phyloP scores from a whole-genome alignment of 768 basidiomycete genomes.

The Mycena polygramma region DNA sequence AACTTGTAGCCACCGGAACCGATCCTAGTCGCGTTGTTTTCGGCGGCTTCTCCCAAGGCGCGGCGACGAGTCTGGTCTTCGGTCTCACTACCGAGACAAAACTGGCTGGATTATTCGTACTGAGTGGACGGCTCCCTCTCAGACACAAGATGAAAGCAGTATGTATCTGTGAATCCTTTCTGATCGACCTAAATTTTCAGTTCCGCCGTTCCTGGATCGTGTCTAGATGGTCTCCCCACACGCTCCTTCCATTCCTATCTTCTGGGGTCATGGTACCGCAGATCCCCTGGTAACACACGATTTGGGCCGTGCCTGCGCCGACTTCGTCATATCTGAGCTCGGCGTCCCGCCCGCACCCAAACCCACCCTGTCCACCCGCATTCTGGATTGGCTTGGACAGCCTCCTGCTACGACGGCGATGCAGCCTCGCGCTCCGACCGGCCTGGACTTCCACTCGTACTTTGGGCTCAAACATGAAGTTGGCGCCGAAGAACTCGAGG shows the following conservation, averaged over 20 bases:
- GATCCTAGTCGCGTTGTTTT: conserved; percentile 57
- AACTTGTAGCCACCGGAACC: conserved; percentile 57
- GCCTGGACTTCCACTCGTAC: conserved; percentile 5
- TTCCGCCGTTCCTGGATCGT: neutral
- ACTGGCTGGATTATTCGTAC: conserved; percentile 55
- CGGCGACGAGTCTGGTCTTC: conserved; percentile 57
- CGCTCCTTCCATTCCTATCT: conserved; percentile 34
- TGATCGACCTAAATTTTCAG: neutral
- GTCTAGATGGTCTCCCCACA: conserved; percentile 37
- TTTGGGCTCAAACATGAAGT: neutral
- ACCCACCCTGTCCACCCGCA: neutral
- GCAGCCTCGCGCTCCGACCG: conserved; percentile 2
- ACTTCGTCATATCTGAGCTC: conserved; percentile 15
- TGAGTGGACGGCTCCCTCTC: conserved; percentile 62
- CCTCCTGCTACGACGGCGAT: neutral
- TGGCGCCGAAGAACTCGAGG: conserved; percentile 2
- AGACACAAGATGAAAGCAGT: conserved; percentile 56
- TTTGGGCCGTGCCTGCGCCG: neutral
- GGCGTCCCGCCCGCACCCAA: conserved; percentile 1
- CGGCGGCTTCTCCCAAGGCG: conserved; percentile 66
- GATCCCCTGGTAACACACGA: conserved; percentile 10
- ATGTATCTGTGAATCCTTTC: neutral
- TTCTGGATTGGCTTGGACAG: neutral
- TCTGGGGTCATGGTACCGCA: conserved; percentile 40
- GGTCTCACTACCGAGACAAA: conserved; percentile 52